These are phyloP conservation scores for Plasmodium malariae DNA, from an alignment of 169 alveolate species.

Conservation along the genomic window DNA sequence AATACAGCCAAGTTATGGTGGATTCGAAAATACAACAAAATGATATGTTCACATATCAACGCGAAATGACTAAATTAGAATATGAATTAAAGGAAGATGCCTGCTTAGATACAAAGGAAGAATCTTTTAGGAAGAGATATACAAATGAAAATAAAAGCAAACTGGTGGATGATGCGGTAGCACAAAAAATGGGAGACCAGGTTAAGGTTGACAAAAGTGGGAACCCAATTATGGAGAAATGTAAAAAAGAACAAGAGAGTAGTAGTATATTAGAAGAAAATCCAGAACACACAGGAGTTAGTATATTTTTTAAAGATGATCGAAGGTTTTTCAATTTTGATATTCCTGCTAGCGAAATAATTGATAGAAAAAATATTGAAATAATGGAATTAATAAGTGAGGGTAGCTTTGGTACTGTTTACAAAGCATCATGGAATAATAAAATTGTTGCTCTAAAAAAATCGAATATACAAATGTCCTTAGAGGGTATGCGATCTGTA, in stretches of 20 bases:
- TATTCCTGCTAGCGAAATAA: slow-evolving; percentile 32
- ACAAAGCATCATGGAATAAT: slow-evolving; percentile 79
- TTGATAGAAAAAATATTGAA: slow-evolving; percentile 23
- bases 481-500: slow-evolving; percentile 84
- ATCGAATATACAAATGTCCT: slow-evolving; percentile 78
- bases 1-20: too few relatives aligned
- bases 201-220: background rate
- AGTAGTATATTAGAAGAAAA: background rate
- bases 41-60: too few relatives aligned
- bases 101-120: too few relatives aligned
- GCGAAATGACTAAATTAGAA: too few relatives aligned
- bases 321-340: slow-evolving; percentile 48
- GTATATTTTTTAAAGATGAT: slow-evolving; percentile 37
- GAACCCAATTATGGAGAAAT: background rate
- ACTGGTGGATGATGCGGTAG: too few relatives aligned
- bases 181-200: background rate
- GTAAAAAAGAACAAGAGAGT: background rate
- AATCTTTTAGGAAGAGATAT: too few relatives aligned
- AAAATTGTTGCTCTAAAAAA: slow-evolving; percentile 80
- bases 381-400: slow-evolving; percentile 75
- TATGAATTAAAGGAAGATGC: too few relatives aligned
- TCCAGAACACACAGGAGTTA: slow-evolving; percentile 14
- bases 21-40: too few relatives aligned
- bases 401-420: slow-evolving; percentile 85
- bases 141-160: too few relatives aligned